Base-by-base conservation (phyloP, 345 rosid species). In the Draba incana region DNA sequence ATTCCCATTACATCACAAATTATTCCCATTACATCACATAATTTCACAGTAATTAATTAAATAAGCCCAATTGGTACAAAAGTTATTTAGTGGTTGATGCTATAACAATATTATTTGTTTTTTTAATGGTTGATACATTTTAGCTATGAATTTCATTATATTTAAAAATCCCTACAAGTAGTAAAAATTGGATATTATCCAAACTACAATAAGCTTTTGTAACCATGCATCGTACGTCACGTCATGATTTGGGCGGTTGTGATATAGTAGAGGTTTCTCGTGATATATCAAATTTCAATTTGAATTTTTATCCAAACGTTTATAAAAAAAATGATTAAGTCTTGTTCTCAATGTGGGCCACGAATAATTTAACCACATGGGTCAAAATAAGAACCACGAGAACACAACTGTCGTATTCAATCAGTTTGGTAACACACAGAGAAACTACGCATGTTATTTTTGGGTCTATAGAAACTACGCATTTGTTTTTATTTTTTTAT, bases 281-380 rank as follows among this genome's bases (percentile, higher is more conserved):
- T 57, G 61, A 64, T 20, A 64, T 20, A 48, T 30, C 65, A 28
- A 72, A 72, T 12, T 65, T 65, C 54, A 41, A 41, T 64, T 72
- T 72, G 71, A 64, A 13, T 72, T 57, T 50, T 58, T 56, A 5
- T 47, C 3, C 16, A 2, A 10, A 23, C 39, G 39, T 41, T 41
- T 16, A 30, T 33, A 3, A 10, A 46, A 23, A 42, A 45, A 53
- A 20, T 20, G 20, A 7, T 16, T 2, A 56, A 72, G 15, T 11
- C 69, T 55, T 0, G n/a, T 44, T 43, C 27, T 14, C 57, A 64
- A 56, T 3, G 7, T 39, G 13, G 13, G 51, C 64, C 64, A 64
- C 64, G 3, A 64, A 28, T 47, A 8, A 64, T 12, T 72, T 64
- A 41, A 72, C 39, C 66, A 64, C 70, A 64, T 56, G 71, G 49